Conservation (phyloP, 257 asterid species). For the Ballota nigra region DNA sequence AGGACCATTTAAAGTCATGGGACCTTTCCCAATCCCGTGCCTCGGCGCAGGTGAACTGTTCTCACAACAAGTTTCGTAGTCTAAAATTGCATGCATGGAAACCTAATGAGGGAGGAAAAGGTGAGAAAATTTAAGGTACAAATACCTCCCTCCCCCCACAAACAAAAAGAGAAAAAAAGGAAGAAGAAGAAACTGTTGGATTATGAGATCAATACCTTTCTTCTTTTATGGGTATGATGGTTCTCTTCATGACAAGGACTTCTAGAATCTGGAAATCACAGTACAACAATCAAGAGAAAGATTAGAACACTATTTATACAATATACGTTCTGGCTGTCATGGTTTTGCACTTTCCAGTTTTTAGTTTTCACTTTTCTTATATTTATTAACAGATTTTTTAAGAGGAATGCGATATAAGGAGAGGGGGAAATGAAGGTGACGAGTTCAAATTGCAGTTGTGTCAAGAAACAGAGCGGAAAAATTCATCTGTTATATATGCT, state of each 20-base stretch:
- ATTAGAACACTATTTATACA: conserved; percentile 5
- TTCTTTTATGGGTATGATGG: conserved; percentile 45
- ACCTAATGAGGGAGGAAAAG: conserved; percentile 40
- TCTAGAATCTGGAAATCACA: conserved; percentile 51
- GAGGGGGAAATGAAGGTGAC: background rate
- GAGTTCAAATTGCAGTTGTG: background rate
- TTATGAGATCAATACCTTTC: conserved; percentile 55
- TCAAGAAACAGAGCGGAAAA: background rate
- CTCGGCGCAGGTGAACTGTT: conserved; percentile 32
- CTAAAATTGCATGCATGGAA: conserved; percentile 37
- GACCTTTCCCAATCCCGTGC: conserved; percentile 80
- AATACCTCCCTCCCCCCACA: background rate
- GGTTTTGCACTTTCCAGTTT: background rate
- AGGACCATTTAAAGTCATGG: conserved; percentile 39
- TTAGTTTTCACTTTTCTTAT: background rate
- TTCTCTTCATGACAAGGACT: conserved; percentile 46
- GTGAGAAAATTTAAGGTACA: conserved; percentile 8
- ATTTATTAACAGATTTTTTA: background rate
- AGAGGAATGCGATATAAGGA: background rate
- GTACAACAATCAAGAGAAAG: conserved; percentile 24
- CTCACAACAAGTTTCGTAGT: conserved; percentile 41
- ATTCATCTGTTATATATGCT: background rate
- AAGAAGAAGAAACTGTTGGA: background rate
- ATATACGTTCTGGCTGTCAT: background rate
- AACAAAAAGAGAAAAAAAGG: background rate